Conservation (phyloP, 768 basidiomycete genomes). For the Trametes punicea region DNA sequence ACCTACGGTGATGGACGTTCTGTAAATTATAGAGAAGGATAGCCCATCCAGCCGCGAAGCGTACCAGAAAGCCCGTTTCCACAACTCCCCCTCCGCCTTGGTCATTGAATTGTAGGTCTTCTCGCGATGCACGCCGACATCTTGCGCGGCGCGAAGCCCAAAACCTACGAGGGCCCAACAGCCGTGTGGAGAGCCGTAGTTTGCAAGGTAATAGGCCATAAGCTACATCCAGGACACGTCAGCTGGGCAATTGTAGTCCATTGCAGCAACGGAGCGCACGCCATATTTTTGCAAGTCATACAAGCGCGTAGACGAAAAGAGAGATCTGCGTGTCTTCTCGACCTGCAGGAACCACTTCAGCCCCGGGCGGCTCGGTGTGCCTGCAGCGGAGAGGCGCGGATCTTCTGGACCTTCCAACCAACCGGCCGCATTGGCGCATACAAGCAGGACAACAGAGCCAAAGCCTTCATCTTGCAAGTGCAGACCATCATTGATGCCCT, state of each 20-base stretch:
- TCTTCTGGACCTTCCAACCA: constrained; percentile 45
- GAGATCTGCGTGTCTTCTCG: constrained; percentile 32
- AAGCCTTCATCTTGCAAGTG: constrained; percentile 44
- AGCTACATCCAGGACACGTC: constrained; percentile 11
- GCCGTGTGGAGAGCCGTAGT: background rate
- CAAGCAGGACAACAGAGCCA: constrained; percentile 48
- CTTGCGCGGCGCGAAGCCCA: constrained; percentile 50
- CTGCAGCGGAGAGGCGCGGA: constrained; percentile 34
- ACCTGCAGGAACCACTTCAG: constrained; percentile 45
- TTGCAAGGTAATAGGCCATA: constrained; percentile 7
- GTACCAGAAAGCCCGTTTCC: constrained; percentile 77
- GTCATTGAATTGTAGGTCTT: constrained; percentile 48
- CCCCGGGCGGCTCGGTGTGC: constrained; percentile 32
- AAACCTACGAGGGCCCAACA: constrained; percentile 34
- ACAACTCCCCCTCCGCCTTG: constrained; percentile 61
- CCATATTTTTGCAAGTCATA: constrained; percentile 14
- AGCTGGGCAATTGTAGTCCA: background rate
- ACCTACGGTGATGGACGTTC: constrained; percentile 31
- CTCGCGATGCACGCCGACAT: constrained; percentile 73
- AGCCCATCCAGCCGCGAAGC: background rate
- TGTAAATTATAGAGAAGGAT: too few species aligned
- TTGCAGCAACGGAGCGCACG: background rate
- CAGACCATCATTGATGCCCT: constrained; percentile 32
- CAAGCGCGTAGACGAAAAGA: constrained; percentile 19
- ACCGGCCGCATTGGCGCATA: constrained; percentile 49